Evolutionary conservation across 768 basidiomycete genomes (phyloP).

Genomic region (Amanita brunnescens): DNA sequence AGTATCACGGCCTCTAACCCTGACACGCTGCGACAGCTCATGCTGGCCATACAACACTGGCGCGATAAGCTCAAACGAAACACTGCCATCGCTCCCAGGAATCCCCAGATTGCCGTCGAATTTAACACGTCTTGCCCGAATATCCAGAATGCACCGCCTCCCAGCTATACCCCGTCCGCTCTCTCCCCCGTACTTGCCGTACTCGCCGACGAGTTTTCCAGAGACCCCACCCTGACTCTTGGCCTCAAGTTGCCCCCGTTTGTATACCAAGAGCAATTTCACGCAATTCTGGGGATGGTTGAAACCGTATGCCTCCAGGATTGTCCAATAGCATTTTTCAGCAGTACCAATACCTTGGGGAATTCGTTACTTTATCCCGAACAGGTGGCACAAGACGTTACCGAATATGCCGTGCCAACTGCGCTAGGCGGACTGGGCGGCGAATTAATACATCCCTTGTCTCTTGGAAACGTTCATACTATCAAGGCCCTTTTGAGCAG

Average conservation of each 20-base stretch:
- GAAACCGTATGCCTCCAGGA: conserved; percentile 13
- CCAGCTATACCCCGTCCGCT: conserved; percentile 50
- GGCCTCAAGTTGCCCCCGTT: conserved; percentile 81
- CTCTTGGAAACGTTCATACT: conserved; percentile 69
- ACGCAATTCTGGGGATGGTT: conserved; percentile 39
- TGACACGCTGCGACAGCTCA: conserved; percentile 42
- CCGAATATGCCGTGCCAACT: conserved; percentile 52
- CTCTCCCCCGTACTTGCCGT: conserved; percentile 48
- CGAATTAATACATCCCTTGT: conserved; percentile 62
- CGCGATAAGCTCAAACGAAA: conserved; percentile 31
- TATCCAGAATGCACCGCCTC: conserved; percentile 51
- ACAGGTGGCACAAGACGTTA: conserved; percentile 24
- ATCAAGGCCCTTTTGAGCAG: conserved; percentile 42
- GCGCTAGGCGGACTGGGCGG: conserved; percentile 70
- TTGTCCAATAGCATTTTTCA: conserved; percentile 60
- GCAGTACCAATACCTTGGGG: conserved; percentile 77
- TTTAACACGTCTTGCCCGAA: conserved; percentile 86
- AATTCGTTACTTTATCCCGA: conserved; percentile 55
- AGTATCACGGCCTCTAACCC: conserved; percentile 64
- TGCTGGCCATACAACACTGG: conserved; percentile 51
- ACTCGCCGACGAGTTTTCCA: conserved; percentile 38
- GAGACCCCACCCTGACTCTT: conserved; percentile 49
- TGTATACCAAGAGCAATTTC: conserved; percentile 52
- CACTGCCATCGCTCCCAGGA: conserved; percentile 1
- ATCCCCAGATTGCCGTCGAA: conserved; percentile 56